Conservation (phyloP, 768 basidiomycete genomes). For the Solioccasus polychromus region DNA sequence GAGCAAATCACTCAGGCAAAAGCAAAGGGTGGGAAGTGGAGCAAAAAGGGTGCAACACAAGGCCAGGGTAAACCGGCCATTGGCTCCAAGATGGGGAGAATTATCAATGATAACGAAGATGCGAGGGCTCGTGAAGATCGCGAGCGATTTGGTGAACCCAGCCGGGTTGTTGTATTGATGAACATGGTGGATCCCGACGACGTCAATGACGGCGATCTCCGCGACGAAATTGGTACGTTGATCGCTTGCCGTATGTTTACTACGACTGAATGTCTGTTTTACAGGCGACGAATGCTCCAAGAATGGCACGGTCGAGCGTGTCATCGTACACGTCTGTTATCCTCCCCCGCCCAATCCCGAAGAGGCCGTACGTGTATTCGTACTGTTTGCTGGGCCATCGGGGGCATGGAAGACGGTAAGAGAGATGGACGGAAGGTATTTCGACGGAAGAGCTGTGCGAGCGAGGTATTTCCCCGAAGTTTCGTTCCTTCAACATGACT, state of each 20-base stretch:
- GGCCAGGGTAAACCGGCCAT: slow-evolving; percentile 37
- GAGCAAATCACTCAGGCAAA: slow-evolving; percentile 52
- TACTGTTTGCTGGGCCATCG: slow-evolving; percentile 84
- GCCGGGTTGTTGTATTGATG: slow-evolving; percentile 83
- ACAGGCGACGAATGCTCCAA: slow-evolving; percentile 88
- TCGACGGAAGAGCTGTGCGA: slow-evolving; percentile 80
- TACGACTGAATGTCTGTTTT: background rate
- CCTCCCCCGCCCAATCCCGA: slow-evolving; percentile 63
- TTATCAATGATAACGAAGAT: slow-evolving; percentile 89
- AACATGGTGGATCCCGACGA: slow-evolving; percentile 89
- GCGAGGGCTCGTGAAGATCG: slow-evolving; percentile 71
- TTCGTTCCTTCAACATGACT: slow-evolving; percentile 45
- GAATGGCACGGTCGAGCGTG: slow-evolving; percentile 89
- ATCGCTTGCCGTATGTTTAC: background rate
- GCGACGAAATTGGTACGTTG: slow-evolving; percentile 80
- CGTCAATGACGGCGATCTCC: slow-evolving; percentile 77
- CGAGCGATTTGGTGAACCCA: slow-evolving; percentile 83
- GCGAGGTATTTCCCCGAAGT: slow-evolving; percentile 79
- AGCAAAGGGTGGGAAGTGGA: slow-evolving; percentile 36
- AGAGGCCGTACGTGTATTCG: slow-evolving; percentile 91
- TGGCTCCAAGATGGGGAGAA: slow-evolving; percentile 78
- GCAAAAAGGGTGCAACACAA: slow-evolving; percentile 36
- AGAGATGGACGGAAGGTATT: slow-evolving; percentile 90
- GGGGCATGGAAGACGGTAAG: slow-evolving; percentile 96
- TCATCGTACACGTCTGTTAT: slow-evolving; percentile 74